Evolutionary conservation across 1,139 yeast species (phyloP).

Genomic region (Protomyces lactucae-debilis): DNA sequence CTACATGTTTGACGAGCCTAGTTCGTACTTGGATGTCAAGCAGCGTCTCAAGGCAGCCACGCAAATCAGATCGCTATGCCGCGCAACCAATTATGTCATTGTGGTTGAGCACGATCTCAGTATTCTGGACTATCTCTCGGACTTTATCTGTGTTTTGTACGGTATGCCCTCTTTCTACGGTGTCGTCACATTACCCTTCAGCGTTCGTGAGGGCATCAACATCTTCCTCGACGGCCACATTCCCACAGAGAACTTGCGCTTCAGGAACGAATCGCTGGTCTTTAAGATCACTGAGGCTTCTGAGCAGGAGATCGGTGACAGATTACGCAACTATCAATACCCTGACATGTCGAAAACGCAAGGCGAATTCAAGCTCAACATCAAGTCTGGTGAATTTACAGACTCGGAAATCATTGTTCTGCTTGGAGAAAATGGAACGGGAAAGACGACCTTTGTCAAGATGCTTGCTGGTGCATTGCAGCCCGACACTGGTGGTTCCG

Average conservation of each 20-base stretch:
- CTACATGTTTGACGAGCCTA: conserved; percentile 97
- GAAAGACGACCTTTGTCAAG: conserved; percentile 95
- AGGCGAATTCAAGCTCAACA: conserved; percentile 84
- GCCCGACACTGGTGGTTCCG: conserved; percentile 72
- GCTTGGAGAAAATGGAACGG: conserved; percentile 99
- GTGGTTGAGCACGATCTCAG: conserved; percentile 98
- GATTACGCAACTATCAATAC: conserved; percentile 68
- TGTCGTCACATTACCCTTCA: conserved; percentile 90
- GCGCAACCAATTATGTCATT: conserved; percentile 69
- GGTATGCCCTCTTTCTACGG: conserved; percentile 99
- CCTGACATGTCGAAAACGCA: conserved; percentile 84
- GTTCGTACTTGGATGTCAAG: conserved; percentile 95
- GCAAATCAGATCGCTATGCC: conserved; percentile 77
- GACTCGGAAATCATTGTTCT: conserved; percentile 95
- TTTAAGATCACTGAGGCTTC: conserved; percentile 91
- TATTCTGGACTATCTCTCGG: conserved; percentile 91
- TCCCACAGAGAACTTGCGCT: conserved; percentile 93
- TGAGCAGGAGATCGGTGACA: conserved; percentile 70
- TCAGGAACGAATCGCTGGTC: conserved; percentile 91
- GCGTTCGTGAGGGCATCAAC: conserved; percentile 98
- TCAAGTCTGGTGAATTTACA: conserved; percentile 83
- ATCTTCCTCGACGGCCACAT: conserved; percentile 97
- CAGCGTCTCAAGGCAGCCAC: conserved; percentile 97
- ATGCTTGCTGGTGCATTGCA: conserved; percentile 86
- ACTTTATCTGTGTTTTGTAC: conserved; percentile 89